phyloP scores from a whole-genome alignment of 2,329 filamentous ascomycete genomes.

The Lachnum nothofagi region DNA sequence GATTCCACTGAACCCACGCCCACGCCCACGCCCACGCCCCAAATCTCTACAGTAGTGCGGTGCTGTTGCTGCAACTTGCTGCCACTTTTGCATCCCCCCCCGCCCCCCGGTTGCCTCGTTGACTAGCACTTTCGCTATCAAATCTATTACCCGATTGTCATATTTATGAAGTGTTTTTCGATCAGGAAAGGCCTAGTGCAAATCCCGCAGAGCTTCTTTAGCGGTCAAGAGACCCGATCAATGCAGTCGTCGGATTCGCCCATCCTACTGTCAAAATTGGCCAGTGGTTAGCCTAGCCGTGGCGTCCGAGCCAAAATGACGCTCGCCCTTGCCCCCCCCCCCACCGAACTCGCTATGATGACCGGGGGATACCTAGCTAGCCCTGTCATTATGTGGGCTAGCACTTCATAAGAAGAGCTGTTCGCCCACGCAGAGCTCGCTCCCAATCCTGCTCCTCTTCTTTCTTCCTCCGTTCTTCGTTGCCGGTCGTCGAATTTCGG shows the following conservation, averaged over 20 bases:
- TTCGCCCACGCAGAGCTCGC: not conserved
- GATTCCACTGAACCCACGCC: not conserved
- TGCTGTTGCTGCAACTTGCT: too few relatives aligned
- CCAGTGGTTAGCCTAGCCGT: slow-evolving; percentile 1
- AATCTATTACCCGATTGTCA: not conserved
- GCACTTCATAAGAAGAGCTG: slow-evolving; percentile 7
- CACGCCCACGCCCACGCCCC: too few relatives aligned
- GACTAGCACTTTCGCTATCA: not conserved
- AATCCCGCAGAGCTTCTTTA: not conserved
- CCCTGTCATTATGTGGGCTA: not conserved
- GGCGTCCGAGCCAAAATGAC: slow-evolving; percentile 15
- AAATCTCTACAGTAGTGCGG: too few relatives aligned
- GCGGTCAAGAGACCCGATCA: not conserved
- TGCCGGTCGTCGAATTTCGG: not conserved
- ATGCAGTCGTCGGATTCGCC: not conserved
- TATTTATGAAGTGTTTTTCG: not conserved
- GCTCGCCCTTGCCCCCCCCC: slow-evolving; percentile 7
- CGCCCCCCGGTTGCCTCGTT: too few relatives aligned
- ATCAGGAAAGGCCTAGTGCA: not conserved
- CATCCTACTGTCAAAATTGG: not conserved
- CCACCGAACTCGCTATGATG: slow-evolving; percentile 9
- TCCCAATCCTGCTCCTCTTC: not conserved
- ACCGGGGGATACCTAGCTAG: slow-evolving; percentile 3
- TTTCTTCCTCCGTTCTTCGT: slow-evolving; percentile 6
- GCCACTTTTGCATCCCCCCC: too few relatives aligned